Evolutionary conservation across 192 early-diverging fungal genomes (phyloP).

Genomic region (Chytriomyces hyalinus): DNA sequence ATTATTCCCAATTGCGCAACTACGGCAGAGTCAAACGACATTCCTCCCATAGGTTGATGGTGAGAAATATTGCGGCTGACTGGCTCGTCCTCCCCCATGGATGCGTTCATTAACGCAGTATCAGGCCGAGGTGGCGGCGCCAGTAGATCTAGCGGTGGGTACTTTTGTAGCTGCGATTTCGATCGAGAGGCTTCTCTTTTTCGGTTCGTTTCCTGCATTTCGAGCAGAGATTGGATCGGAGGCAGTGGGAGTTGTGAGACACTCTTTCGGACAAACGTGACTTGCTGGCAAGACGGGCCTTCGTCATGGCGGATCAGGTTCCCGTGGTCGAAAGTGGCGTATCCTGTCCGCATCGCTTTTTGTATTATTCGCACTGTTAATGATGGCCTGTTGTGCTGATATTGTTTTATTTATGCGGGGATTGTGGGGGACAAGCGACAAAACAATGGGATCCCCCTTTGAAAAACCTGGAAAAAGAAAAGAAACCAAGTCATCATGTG

Average conservation of each 20-base stretch:
- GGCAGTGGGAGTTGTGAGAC: not conserved
- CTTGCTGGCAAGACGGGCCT: not conserved
- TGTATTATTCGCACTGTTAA: too few relatives aligned
- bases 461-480: too few relatives aligned
- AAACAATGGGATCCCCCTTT: too few relatives aligned
- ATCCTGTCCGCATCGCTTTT: conserved; percentile 16
- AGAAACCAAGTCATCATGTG: conserved; percentile 3
- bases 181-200: not conserved
- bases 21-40: too few relatives aligned
- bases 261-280: not conserved
- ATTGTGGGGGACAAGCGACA: too few relatives aligned
- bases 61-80: not conserved
- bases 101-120: not conserved
- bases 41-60: too few relatives aligned
- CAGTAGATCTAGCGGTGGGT: not conserved
- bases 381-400: too few relatives aligned
- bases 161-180: not conserved
- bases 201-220: not conserved
- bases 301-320: not conserved
- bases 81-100: too few relatives aligned
- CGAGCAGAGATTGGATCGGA: not conserved
- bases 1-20: not conserved
- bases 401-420: too few relatives aligned
- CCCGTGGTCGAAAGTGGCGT: conserved; percentile 19
- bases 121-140: not conserved